phyloP scores from a whole-genome alignment of 1,139 yeast genomes.

The Taphrina sp. region DNA sequence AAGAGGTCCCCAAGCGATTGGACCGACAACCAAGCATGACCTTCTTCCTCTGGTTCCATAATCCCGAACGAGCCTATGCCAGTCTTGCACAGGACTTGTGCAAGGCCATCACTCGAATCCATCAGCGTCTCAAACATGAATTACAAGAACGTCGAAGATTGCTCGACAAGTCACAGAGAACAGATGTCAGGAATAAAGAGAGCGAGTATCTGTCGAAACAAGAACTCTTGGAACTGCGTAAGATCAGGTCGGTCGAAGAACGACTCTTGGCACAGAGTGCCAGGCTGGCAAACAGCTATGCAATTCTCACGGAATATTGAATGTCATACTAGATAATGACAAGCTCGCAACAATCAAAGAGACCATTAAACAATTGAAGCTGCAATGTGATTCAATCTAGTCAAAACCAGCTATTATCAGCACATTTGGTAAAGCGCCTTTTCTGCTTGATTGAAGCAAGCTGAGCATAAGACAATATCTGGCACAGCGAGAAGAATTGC shows the following conservation, averaged over 20 bases:
- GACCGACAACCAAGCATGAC: constrained; percentile 92
- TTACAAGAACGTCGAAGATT: constrained; percentile 4
- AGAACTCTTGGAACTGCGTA: constrained; percentile 22
- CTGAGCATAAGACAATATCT: too few relatives aligned
- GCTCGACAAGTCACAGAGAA: constrained; percentile 25
- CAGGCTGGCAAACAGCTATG: constrained; percentile 7
- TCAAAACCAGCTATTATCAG: too few relatives aligned
- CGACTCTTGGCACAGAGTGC: constrained; percentile 16
- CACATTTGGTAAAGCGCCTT: too few relatives aligned
- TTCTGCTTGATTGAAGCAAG: too few relatives aligned
- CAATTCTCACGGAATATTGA: constrained; percentile 11
- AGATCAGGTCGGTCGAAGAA: constrained; percentile 25
- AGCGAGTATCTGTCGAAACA: constrained; percentile 16
- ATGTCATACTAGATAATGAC: too few relatives aligned
- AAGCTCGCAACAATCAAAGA: too few relatives aligned
- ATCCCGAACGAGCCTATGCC: constrained; percentile 53
- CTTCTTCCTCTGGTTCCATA: constrained; percentile 75
- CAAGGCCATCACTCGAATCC: constrained; percentile 23
- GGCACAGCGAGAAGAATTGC: too few relatives aligned
- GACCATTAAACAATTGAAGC: too few relatives aligned
- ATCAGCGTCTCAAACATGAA: constrained; percentile 20
- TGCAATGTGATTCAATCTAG: too few relatives aligned
- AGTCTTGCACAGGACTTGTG: constrained; percentile 51
- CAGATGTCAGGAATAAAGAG: constrained; percentile 24
- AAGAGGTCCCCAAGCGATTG: constrained; percentile 88